A percentile compares a stretch with the other conserved stretches of the same genome.
Conservation (phyloP, 257 asterid species). For the Pogostemon cablin region DNA sequence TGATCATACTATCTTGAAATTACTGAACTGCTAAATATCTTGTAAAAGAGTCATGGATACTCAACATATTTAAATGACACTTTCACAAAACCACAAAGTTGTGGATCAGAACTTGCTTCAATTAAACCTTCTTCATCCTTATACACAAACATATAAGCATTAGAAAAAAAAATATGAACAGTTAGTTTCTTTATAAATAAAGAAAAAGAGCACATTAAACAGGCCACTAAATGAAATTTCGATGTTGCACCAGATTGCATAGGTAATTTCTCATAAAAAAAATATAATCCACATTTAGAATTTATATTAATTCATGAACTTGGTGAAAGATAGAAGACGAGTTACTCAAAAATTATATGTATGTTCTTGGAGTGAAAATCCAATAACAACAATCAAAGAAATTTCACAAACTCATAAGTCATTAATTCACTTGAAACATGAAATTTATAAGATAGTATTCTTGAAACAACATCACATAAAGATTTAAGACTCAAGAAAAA, state of each 20-base stretch:
- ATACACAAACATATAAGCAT: too few relatives aligned
- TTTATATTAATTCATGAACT: not conserved
- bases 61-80: too few relatives aligned
- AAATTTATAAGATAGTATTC: not conserved
- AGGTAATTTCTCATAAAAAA: not conserved
- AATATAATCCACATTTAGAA: not conserved
- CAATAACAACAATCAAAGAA: not conserved
- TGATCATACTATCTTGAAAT: too few relatives aligned
- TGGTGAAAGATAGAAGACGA: not conserved
- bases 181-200: too few relatives aligned
- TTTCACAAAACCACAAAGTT: too few relatives aligned
- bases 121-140: too few relatives aligned
- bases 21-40: too few relatives aligned
- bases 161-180: too few relatives aligned
- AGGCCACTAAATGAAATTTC: not conserved
- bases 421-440: not conserved
- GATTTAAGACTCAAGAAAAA: not conserved
- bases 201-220: too few relatives aligned
- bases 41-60: too few relatives aligned
- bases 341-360: not conserved
- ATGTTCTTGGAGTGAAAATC: not conserved
- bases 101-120: too few relatives aligned
- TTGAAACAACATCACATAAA: not conserved
- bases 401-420: not conserved
- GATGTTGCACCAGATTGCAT: slow-evolving; percentile 3